Evolutionary conservation across 78 protist genomes (phyloP).

Genomic region (Anaeramoeba flamelloides): DNA sequence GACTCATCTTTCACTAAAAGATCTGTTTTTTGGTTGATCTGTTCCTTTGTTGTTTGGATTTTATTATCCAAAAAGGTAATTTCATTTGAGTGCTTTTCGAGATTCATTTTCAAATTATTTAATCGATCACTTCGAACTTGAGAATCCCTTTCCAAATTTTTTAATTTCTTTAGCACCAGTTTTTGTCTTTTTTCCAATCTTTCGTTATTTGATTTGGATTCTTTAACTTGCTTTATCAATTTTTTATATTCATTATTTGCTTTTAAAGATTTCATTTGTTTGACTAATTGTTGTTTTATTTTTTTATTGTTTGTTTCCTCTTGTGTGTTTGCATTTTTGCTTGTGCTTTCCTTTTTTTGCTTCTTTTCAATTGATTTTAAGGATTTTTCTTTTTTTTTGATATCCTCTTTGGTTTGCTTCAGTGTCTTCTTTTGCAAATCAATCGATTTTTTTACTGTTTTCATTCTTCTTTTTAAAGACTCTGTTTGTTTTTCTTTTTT

Average conservation of each 20-base stretch:
- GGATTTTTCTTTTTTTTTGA: neutral
- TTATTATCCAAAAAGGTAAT: neutral
- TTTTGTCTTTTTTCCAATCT: too few relatives aligned
- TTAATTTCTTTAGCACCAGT: too few relatives aligned
- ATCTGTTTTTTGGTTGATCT: neutral
- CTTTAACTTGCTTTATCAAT: too few relatives aligned
- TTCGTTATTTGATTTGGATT: too few relatives aligned
- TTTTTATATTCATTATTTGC: too few relatives aligned
- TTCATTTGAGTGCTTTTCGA: too few relatives aligned
- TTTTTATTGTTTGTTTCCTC: too few relatives aligned
- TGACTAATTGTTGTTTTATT: too few relatives aligned
- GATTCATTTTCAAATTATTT: too few relatives aligned
- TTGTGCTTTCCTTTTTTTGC: neutral
- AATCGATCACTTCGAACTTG: too few relatives aligned
- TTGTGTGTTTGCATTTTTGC: neutral
- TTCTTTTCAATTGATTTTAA: neutral
- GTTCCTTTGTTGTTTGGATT: neutral
- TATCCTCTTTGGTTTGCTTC: neutral
- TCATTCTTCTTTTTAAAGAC: neutral
- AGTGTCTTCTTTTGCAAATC: neutral
- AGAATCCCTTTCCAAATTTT: too few relatives aligned
- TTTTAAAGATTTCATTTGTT: too few relatives aligned
- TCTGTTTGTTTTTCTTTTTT: neutral
- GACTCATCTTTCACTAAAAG: neutral
- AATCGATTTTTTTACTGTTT: neutral